Conservation (phyloP, 176 grass and related monocot genomes). For the barley (Hordeum vulgare) region DNA sequence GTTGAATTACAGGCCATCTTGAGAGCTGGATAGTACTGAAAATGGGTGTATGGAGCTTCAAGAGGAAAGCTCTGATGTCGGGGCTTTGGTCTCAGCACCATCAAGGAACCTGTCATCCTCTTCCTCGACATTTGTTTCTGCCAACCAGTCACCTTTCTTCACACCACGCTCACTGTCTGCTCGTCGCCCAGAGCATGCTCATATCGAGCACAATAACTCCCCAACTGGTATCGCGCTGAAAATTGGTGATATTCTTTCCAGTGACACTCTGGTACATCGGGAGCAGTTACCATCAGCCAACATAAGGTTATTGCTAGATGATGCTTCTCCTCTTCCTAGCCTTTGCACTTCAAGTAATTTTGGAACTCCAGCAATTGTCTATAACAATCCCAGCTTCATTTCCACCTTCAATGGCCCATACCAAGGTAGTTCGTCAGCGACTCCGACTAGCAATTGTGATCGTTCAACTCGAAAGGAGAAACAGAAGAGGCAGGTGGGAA, state of each 20-base stretch:
- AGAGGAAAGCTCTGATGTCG: conserved; percentile 72
- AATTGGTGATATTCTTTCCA: conserved; percentile 44
- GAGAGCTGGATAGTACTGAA: conserved; percentile 47
- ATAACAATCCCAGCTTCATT: conserved; percentile 53
- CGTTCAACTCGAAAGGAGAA: conserved; percentile 39
- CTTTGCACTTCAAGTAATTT: conserved; percentile 71
- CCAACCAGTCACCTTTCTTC: conserved; percentile 92
- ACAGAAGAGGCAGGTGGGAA: conserved; percentile 41
- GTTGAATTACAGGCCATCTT: conserved; percentile 23
- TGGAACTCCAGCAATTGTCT: conserved; percentile 55
- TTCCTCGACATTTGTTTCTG: conserved; percentile 91
- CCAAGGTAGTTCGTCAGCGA: conserved; percentile 51
- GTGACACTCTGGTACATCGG: conserved; percentile 7
- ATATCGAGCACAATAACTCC: conserved; percentile 8
- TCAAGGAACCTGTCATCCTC: conserved; percentile 81
- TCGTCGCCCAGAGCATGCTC: conserved; percentile 23
- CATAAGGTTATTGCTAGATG: conserved; percentile 24
- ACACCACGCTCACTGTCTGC: conserved; percentile 60
- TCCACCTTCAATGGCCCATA: conserved; percentile 54
- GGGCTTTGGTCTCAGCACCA: conserved; percentile 53
- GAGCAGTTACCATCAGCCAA: conserved; percentile 25
- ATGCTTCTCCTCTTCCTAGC: conserved; percentile 61
- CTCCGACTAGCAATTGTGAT: conserved; percentile 17
- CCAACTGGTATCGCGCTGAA: conserved; percentile 20
- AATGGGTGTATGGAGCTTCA: conserved; percentile 98